A percentile compares a stretch with the other conserved stretches of the same genome.
phyloP scores from a whole-genome alignment of 257 asterid genomes.

The Knoxia roxburghii region DNA sequence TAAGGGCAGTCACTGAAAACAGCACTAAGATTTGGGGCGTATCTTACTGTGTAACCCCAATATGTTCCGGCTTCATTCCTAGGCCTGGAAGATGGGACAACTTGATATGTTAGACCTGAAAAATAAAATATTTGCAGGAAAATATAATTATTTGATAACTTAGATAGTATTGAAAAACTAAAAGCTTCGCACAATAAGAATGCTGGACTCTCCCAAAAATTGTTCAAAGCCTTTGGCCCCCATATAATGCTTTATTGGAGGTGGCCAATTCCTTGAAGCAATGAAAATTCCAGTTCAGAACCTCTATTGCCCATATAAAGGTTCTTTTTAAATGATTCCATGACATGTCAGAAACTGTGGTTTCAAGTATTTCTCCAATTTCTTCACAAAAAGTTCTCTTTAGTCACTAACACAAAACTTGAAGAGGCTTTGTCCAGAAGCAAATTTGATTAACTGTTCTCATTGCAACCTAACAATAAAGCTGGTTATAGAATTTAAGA shows the following conservation, averaged over 20 bases:
- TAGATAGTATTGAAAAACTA: not conserved
- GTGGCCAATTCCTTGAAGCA: not conserved
- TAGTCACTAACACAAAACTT: not conserved
- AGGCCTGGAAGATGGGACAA: slow-evolving; percentile 80
- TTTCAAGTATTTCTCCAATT: not conserved
- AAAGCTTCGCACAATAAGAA: not conserved
- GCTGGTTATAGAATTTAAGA: not conserved
- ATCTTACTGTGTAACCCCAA: slow-evolving; percentile 92
- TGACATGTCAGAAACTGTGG: not conserved
- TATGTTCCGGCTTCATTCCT: slow-evolving; percentile 68
- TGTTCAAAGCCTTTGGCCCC: not conserved
- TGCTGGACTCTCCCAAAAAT: not conserved
- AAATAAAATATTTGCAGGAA: slow-evolving; percentile 12
- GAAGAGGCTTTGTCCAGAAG: not conserved
- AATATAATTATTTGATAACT: not conserved
- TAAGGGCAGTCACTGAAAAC: slow-evolving; percentile 72
- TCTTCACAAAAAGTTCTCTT: not conserved
- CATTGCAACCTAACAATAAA: not conserved
- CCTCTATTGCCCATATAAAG: not conserved
- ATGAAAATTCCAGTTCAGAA: not conserved
- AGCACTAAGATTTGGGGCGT: slow-evolving; percentile 81
- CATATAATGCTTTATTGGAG: not conserved
- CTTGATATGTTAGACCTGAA: slow-evolving; percentile 56
- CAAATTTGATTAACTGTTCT: not conserved
- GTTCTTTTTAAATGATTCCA: not conserved